Conservation (phyloP, 1,284 basidiomycete species). For the Coriolopsis trogii region DNA sequence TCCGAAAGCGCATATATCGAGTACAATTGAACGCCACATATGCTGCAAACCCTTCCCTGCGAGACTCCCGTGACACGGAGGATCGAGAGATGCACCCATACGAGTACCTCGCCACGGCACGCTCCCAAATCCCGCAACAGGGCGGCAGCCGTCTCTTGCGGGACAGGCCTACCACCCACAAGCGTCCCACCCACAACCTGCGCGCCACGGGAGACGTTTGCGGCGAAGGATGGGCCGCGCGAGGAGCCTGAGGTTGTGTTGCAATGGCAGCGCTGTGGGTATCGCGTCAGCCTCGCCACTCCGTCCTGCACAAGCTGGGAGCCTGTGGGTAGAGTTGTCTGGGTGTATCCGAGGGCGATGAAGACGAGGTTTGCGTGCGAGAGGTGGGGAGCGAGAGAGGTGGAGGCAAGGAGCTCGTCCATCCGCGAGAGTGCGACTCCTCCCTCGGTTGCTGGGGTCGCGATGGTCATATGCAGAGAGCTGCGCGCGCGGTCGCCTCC, state of each 20-base stretch:
- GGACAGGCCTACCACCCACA: not conserved
- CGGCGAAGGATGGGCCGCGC: too few relatives aligned
- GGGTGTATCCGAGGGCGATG: not conserved
- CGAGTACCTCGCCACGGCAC: not conserved
- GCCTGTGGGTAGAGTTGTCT: not conserved
- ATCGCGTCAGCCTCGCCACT: not conserved
- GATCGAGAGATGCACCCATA: not conserved
- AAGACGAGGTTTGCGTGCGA: not conserved
- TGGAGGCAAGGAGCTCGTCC: not conserved
- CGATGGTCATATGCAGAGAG: not conserved
- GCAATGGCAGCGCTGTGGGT: not conserved
- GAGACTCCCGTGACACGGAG: not conserved
- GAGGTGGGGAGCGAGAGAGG: not conserved
- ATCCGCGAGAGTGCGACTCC: not conserved
- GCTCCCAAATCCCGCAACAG: not conserved
- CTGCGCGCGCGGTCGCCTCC: too few relatives aligned
- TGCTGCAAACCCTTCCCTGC: not conserved
- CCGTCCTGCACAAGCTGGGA: not conserved
- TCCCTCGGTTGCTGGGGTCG: not conserved
- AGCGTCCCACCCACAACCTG: not conserved
- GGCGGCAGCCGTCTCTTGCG: not conserved
- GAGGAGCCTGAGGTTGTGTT: not conserved
- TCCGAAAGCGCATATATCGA: too few relatives aligned
- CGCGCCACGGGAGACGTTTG: not conserved
- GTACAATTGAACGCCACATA: not conserved